phyloP scores from a whole-genome alignment of 208 protist species.

The Strigomonas oncopelti region DNA sequence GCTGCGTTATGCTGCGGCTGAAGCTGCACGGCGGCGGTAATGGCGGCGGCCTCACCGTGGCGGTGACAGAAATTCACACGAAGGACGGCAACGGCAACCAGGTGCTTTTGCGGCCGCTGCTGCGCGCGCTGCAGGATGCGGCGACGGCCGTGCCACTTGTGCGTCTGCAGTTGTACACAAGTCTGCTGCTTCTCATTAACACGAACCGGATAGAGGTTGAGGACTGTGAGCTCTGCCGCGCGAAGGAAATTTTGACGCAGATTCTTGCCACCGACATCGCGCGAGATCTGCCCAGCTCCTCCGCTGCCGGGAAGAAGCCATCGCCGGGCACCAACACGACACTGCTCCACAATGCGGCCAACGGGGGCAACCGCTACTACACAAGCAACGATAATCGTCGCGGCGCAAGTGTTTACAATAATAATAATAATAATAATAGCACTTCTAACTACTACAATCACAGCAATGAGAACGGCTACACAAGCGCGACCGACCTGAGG shows the following conservation, averaged over 20 bases:
- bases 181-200: conserved; percentile 46
- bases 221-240: conserved; percentile 59
- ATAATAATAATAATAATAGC: background rate
- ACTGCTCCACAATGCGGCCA: background rate
- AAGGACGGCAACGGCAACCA: conserved; percentile 3
- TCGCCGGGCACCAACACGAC: background rate
- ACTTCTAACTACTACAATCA: no score
- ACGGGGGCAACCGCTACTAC: background rate
- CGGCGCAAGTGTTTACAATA: no score
- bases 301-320: background rate
- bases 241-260: conserved; percentile 51
- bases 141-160: conserved; percentile 37
- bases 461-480: no score
- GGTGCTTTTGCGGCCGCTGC: conserved; percentile 43
- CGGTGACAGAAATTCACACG: background rate
- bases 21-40: background rate
- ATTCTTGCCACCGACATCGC: conserved; percentile 57
- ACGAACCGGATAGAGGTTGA: conserved; percentile 59
- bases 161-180: conserved; percentile 56
- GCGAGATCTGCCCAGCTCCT: background rate
- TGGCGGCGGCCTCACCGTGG: background rate
- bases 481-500: no score
- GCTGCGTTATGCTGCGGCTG: background rate
- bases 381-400: background rate
- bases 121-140: conserved; percentile 56